These are phyloP conservation scores for Candida rishiriensis DNA, from an alignment of 805 yeast genomes.

Conservation along the genomic window DNA sequence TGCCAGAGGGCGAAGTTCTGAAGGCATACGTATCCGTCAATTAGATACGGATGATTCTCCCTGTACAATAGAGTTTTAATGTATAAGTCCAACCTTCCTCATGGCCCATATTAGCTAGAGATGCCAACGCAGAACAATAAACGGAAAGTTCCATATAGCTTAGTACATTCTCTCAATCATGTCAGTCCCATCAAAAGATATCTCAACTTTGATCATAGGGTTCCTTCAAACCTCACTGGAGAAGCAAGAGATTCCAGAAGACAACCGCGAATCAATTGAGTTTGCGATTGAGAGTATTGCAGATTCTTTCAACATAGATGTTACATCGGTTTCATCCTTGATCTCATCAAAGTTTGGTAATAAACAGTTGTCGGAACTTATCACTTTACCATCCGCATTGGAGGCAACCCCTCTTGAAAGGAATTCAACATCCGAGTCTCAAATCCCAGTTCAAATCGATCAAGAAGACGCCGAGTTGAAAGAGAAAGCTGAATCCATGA, in stretches of 20 bases:
- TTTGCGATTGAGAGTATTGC: constrained; percentile 91
- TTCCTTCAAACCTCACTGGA: constrained; percentile 59
- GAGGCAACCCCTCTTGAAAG: constrained; percentile 16
- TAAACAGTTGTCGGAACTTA: constrained; percentile 42
- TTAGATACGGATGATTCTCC: too few species aligned
- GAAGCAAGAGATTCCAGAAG: constrained; percentile 65
- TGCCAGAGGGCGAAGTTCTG: too few species aligned
- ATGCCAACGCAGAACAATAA: not conserved
- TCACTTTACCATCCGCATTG: constrained; percentile 20
- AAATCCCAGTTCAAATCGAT: constrained; percentile 39
- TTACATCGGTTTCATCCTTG: constrained; percentile 27
- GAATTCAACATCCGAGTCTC: constrained; percentile 6
- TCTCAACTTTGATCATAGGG: constrained; percentile 69
- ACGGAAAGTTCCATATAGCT: not conserved
- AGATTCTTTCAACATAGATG: constrained; percentile 66
- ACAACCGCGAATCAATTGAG: constrained; percentile 82
- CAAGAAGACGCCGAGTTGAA: constrained; percentile 49
- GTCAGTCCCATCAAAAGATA: constrained; percentile 53
- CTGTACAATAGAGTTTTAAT: too few species aligned
- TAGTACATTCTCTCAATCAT: constrained; percentile 20
- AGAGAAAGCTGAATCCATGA: constrained; percentile 77
- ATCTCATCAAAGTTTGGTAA: constrained; percentile 40
- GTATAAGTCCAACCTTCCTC: not conserved
- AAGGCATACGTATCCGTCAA: too few species aligned
- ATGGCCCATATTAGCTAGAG: not conserved